Evolutionary conservation across 768 basidiomycete genomes (phyloP).

Genomic region (Auricularia heimuer): DNA sequence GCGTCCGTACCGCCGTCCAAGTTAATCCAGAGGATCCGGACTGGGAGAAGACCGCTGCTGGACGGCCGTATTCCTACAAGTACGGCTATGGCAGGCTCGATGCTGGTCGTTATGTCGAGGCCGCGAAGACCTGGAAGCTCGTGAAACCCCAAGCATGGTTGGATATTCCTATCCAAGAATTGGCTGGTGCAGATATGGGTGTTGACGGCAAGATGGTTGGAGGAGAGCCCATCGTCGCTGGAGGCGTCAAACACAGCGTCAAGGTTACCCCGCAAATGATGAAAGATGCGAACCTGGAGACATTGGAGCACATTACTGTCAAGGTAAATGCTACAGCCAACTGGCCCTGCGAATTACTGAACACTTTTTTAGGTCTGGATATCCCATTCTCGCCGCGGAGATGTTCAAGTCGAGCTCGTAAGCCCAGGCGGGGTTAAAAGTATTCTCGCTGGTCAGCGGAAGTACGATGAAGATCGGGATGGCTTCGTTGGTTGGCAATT

Average conservation of each 20-base stretch:
- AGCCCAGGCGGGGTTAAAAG: constrained; percentile 84
- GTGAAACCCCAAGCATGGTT: constrained; percentile 96
- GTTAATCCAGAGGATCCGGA: constrained; percentile 88
- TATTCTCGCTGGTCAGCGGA: constrained; percentile 64
- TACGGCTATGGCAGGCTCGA: constrained; percentile 91
- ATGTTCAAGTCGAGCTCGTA: constrained; percentile 81
- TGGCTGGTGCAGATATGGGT: constrained; percentile 52
- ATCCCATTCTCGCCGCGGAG: constrained; percentile 73
- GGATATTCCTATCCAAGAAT: constrained; percentile 58
- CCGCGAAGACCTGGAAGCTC: constrained; percentile 69
- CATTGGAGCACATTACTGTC: constrained; percentile 85
- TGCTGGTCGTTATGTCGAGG: constrained; percentile 70
- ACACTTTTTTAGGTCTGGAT: constrained; percentile 53
- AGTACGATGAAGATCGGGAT: constrained; percentile 47
- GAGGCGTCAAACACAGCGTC: constrained; percentile 56
- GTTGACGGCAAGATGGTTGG: constrained; percentile 43
- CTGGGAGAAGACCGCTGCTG: constrained; percentile 76
- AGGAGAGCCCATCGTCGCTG: constrained; percentile 54
- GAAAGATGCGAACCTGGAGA: constrained; percentile 67
- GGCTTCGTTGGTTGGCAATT: constrained; percentile 97
- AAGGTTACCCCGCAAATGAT: constrained; percentile 60
- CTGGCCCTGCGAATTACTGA: no score
- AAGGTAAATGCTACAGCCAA: constrained; percentile 26
- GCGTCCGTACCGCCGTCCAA: constrained; percentile 60
- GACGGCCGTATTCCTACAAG: constrained; percentile 74